Evolutionary conservation across 495 filamentous ascomycete species (phyloP), one percentile per base, ranked within the genome.

Genomic region (Tricharina praecox): DNA sequence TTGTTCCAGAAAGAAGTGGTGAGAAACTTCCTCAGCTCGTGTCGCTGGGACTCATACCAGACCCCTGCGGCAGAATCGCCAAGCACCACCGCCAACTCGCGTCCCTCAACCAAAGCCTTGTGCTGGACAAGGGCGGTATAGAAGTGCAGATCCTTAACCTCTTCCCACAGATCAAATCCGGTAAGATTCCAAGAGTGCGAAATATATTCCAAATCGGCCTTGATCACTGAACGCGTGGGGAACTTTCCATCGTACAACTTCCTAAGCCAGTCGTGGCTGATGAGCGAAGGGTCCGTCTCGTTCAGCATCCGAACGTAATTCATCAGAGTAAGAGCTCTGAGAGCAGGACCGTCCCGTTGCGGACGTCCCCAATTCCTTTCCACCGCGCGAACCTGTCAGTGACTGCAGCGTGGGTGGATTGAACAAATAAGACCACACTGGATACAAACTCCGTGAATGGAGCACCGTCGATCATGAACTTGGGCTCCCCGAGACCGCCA

Each of bases 81-180:
- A 4, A 71, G 51, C 3, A 53, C 55, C 10, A 53, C 56, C 9
- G 77, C 77, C 30, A 82, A 68, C 13, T 65, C 66, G n/a, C 62
- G 67, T 35, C 79, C 79, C 60, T 80, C 76, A n/a, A 79, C 66
- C 19, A 83, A 60, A 18, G 79, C 70, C 48, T 64, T 66, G 55
- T 65, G 67, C 30, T 69, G 66, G 15, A 63, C 64, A 10, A 65
- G 63, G 30, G 61, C 58, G 2, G 70, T 73, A 51, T 71, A 82
- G 66, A 81, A 81, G 3, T 75, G 76, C 40, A 65, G 66, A 41
- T 76, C 75, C 8, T 20, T 39, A 1, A 79, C 70, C 61, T 82
- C 79, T 53, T 82, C 79, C 79, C 79, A 82, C 0, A 84, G 66
- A 59, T 84, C 79, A 49, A 72, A 83, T 28, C 75, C 76, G 10